These are phyloP conservation scores for Tylopilus felleus DNA, from an alignment of 768 basidiomycete genomes.

Conservation along the genomic window DNA sequence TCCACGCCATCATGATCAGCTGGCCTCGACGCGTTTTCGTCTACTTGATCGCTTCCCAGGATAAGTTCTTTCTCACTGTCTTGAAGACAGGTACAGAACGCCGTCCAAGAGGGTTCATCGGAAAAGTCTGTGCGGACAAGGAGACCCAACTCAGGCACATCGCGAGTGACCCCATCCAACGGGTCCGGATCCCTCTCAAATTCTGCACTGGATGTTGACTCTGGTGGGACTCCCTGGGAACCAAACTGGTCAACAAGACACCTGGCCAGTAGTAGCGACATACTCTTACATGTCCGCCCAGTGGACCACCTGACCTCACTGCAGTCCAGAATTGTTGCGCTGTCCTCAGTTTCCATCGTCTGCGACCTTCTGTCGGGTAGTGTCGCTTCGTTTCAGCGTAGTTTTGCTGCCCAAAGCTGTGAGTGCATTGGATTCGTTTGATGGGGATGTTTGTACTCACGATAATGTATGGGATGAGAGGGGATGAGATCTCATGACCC, in stretches of 20 bases:
- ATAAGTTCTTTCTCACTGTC: conserved; percentile 57
- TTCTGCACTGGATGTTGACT: conserved; percentile 20
- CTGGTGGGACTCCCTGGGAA: conserved; percentile 16
- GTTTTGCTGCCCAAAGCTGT: conserved; percentile 28
- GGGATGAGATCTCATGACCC: conserved; percentile 19
- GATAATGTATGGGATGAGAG: conserved; percentile 15
- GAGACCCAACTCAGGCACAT: conserved; percentile 53
- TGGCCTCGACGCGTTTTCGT: conserved; percentile 22
- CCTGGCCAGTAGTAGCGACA: not conserved
- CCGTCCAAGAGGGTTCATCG: conserved; percentile 61
- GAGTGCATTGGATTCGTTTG: not conserved
- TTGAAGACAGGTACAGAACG: conserved; percentile 48
- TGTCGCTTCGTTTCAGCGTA: conserved; percentile 45
- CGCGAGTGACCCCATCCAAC: conserved; percentile 43
- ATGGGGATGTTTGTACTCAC: conserved; percentile 13
- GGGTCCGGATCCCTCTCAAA: conserved; percentile 49
- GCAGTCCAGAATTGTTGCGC: conserved; percentile 48
- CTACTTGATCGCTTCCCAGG: conserved; percentile 21
- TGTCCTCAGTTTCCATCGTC: conserved; percentile 52
- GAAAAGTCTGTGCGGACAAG: conserved; percentile 73
- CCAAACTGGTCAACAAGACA: not conserved
- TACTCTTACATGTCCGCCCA: not conserved
- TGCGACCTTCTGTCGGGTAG: conserved; percentile 52
- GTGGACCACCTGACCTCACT: conserved; percentile 18
- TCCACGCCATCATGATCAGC: conserved; percentile 24